Evolutionary conservation across 306 rosid genomes (phyloP).

Genomic region (Rosa chinensis): DNA sequence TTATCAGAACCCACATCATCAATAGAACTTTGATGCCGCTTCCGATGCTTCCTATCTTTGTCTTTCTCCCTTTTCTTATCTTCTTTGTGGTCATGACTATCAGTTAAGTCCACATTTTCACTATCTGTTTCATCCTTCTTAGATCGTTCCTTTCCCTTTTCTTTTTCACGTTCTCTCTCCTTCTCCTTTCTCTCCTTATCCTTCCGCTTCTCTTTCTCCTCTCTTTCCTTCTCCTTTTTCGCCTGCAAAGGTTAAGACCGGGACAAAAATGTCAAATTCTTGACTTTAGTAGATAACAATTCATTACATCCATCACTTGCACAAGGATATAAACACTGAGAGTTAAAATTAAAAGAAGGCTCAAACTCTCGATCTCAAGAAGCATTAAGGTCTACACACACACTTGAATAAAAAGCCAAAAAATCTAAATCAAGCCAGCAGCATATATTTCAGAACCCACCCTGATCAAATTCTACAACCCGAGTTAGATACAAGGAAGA

Average conservation of each 20-base stretch:
- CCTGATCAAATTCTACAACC: background rate
- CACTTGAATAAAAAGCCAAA: background rate
- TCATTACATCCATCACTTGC: background rate
- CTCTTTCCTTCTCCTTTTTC: conserved; percentile 81
- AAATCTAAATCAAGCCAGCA: background rate
- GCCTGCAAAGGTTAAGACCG: conserved; percentile 50
- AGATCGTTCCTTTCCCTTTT: conserved; percentile 72
- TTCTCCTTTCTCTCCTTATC: conserved; percentile 54
- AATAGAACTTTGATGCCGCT: conserved; percentile 79
- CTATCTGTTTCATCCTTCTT: conserved; percentile 93
- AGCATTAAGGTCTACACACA: background rate
- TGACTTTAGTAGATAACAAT: background rate
- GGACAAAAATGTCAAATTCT: background rate
- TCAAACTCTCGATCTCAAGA: too few species aligned
- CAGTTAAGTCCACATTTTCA: conserved; percentile 61
- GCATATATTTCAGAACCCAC: background rate
- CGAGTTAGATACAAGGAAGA: background rate
- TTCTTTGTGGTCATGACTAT: conserved; percentile 70
- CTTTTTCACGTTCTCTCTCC: conserved; percentile 89
- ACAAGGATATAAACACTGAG: background rate
- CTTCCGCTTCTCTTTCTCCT: conserved; percentile 75
- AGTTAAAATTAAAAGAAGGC: too few species aligned
- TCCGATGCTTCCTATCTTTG: conserved; percentile 86
- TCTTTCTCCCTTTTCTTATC: conserved; percentile 93
- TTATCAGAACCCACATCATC: conserved; percentile 83